Evolutionary conservation across 345 rosid genomes (phyloP).

Genomic region (Eucalyptus dawsonii): DNA sequence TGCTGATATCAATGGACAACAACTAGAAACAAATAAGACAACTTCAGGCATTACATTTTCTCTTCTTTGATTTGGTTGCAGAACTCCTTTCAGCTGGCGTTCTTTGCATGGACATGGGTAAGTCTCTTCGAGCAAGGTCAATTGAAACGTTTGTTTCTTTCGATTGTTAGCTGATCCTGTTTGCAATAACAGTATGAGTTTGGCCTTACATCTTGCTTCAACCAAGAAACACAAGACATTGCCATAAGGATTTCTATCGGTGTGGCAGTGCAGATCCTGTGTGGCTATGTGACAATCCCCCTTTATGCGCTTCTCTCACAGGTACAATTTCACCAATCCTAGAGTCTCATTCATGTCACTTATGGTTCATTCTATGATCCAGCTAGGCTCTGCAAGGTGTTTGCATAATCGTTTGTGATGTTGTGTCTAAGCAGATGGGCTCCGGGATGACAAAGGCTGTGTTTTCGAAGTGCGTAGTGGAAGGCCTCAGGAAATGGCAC

Average conservation of each 20-base stretch:
- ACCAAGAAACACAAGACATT: not conserved
- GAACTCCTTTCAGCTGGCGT: constrained; percentile 20
- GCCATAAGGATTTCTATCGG: constrained; percentile 3
- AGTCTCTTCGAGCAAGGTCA: not conserved
- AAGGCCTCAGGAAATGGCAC: constrained; percentile 8
- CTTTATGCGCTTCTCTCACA: constrained; percentile 14
- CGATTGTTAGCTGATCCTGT: not conserved
- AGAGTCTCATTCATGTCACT: not conserved
- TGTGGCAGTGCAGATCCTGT: constrained; percentile 2
- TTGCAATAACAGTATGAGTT: constrained; percentile 3
- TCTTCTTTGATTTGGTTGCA: not conserved
- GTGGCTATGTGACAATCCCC: constrained; percentile 16
- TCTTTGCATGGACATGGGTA: constrained; percentile 17
- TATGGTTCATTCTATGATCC: not conserved
- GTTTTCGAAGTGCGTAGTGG: not conserved
- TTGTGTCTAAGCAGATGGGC: constrained; percentile 7
- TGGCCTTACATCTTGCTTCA: constrained; percentile 13
- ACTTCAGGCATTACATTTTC: not conserved
- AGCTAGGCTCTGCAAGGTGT: not conserved
- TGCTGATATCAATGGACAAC: not conserved
- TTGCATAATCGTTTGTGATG: not conserved
- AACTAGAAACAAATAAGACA: not conserved
- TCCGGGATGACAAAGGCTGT: not conserved
- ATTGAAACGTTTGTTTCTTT: not conserved
- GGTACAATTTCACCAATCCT: not conserved